Base-by-base conservation (phyloP, 306 rosid species). In the Vigna reflexopilosa region DNA sequence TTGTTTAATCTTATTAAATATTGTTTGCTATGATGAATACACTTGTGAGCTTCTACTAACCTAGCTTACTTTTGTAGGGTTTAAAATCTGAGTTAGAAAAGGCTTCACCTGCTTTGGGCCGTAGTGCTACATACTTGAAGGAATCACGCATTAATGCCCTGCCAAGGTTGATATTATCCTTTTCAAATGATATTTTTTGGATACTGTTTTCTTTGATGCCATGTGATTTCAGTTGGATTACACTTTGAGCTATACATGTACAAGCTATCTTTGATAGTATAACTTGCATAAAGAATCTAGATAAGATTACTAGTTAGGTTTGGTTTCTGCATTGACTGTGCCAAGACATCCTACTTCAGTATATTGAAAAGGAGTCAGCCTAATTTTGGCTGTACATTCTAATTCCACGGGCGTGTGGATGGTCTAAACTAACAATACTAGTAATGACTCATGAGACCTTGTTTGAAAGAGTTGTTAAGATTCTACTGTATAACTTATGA, bases 11-110 rank as follows among this genome's bases (percentile, higher is more conserved):
- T 3, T 34, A 28, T 16, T 14, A 67, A n/a, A 56, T 76, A 20
- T 76, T 47, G 1, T 22, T 15, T 66, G 26, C 44, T 40, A 20
- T 70, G 22, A 63, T 81, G 45, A 71, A 44, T 50, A 3, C 50
- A 34, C 54, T 36, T 47, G 26, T 72, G 32, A n/a, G 44, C 44
- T 42, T 59, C 28, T 64, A 51, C 73, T 75, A 72, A 81, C 83
- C 72, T 64, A 62, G 52, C 38, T 77, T 51, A 66, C 59, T 71
- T 76, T 57, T 85, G 87, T 76, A 96, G 99, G 99, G 91, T 75
- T 79, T 96, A 77, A 96, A 93, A 87, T 96, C 99, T 38, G 99
- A 96, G 81, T 84, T 96, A 87, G 99, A 96, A 76, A 96, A 96
- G 82, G 93, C 88, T 65, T 96, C 98, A 47, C 90, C 96, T 74